These are phyloP conservation scores for Epithemia pelagica DNA, from an alignment of 108 stramenopile genomes.

Conservation along the genomic window DNA sequence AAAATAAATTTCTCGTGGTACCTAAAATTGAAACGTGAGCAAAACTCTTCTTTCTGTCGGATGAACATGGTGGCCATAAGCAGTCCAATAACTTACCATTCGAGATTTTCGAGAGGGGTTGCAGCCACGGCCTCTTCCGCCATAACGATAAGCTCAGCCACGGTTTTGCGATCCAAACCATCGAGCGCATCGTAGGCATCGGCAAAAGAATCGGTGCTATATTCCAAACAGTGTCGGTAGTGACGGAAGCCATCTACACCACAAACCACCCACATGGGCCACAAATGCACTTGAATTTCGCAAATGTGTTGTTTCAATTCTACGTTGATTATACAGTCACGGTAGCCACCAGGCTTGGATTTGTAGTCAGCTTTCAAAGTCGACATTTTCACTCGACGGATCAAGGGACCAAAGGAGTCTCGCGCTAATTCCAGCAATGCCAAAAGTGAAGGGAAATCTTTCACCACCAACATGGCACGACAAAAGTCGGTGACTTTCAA, in stretches of 20 bases:
- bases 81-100: conserved; percentile 55
- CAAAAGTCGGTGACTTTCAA: conserved; percentile 82
- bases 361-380: conserved; percentile 57
- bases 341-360: conserved; percentile 69
- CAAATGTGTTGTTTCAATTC: conserved; percentile 84
- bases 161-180: conserved; percentile 80
- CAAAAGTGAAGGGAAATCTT: conserved; percentile 74
- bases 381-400: conserved; percentile 79
- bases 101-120: conserved; percentile 76
- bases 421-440: conserved; percentile 75
- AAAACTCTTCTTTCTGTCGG: too few relatives aligned
- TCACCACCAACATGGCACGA: conserved; percentile 72
- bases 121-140: conserved; percentile 84
- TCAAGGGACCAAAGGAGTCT: conserved; percentile 79
- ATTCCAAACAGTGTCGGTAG: conserved; percentile 83
- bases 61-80: too few relatives aligned
- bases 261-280: conserved; percentile 84
- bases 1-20: conserved; percentile 84
- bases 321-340: conserved; percentile 82
- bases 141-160: conserved; percentile 87
- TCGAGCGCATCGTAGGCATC: conserved; percentile 78
- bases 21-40: too few relatives aligned
- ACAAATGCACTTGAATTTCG: conserved; percentile 82
- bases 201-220: conserved; percentile 79
- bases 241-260: conserved; percentile 87